Percentiles rank a stretch among this genome's conserved stretches.
These are phyloP conservation scores for Nicotiana attenuata DNA, from an alignment of 257 asterid species.

Conservation along the genomic window DNA sequence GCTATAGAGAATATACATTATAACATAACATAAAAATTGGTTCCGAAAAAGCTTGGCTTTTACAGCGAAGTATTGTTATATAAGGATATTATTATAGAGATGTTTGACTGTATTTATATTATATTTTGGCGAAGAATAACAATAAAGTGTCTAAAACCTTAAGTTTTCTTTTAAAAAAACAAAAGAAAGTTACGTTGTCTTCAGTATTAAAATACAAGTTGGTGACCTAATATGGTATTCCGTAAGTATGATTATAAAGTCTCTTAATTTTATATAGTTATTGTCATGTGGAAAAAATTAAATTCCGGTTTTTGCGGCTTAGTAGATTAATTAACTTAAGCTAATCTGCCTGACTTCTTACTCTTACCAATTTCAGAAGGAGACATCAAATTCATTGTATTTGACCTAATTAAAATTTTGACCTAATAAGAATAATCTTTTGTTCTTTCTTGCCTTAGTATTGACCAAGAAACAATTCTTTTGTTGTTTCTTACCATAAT, in stretches of 20 bases:
- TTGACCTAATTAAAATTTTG: neutral
- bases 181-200: neutral
- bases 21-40: too few species aligned
- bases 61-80: too few species aligned
- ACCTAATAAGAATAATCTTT: neutral
- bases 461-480: too few species aligned
- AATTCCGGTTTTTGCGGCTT: conserved; percentile 35
- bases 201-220: neutral
- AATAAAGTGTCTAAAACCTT: neutral
- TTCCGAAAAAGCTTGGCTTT: too few species aligned
- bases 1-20: too few species aligned
- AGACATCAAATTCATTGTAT: conserved; percentile 5
- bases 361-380: conserved; percentile 7
- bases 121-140: neutral
- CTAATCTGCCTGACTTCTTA: neutral
- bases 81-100: too few species aligned
- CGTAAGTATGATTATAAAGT: neutral
- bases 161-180: neutral
- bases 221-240: neutral
- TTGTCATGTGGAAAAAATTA: conserved; percentile 33
- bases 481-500: too few species aligned
- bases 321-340: conserved; percentile 19
- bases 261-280: conserved; percentile 8
- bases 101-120: neutral
- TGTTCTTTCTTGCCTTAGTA: neutral